These are phyloP conservation scores for Pilasporangium apinafurcum DNA, from an alignment of 352 stramenopile genomes.

Conservation along the genomic window DNA sequence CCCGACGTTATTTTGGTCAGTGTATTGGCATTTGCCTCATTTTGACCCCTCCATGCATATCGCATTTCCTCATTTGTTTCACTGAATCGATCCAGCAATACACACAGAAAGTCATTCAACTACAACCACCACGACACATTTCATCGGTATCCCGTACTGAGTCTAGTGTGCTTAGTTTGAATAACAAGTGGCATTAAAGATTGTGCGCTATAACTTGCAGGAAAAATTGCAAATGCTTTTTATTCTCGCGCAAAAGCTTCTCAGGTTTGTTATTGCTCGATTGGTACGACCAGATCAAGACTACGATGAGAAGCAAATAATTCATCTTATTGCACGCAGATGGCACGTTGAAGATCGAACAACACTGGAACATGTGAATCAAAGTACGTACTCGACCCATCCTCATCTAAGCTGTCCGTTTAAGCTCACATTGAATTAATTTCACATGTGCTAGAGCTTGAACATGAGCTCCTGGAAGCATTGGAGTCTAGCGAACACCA, in stretches of 20 bases:
- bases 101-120: slow-evolving; percentile 11
- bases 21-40: background rate
- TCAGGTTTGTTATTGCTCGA: slow-evolving; percentile 8
- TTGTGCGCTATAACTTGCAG: slow-evolving; percentile 5
- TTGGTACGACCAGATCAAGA: background rate
- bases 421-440: background rate
- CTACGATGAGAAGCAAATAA: background rate
- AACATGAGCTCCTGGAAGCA: slow-evolving; percentile 16
- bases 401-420: background rate
- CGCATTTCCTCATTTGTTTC: background rate
- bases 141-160: slow-evolving; percentile 6
- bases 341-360: slow-evolving; percentile 20
- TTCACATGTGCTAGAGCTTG: slow-evolving; percentile 8
- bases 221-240: slow-evolving; percentile 34
- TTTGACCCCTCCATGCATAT: background rate
- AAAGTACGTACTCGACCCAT: slow-evolving; percentile 7
- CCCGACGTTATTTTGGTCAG: slow-evolving; percentile 14
- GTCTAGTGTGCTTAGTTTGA: no score
- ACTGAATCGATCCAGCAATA: slow-evolving; percentile 10
- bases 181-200: no score
- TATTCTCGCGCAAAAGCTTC: slow-evolving; percentile 26
- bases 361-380: slow-evolving; percentile 17
- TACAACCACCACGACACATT: slow-evolving; percentile 8
- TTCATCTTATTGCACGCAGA: background rate
- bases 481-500: no score